phyloP scores from a whole-genome alignment of 164 flowering plant genomes.

The Protea cynaroides region DNA sequence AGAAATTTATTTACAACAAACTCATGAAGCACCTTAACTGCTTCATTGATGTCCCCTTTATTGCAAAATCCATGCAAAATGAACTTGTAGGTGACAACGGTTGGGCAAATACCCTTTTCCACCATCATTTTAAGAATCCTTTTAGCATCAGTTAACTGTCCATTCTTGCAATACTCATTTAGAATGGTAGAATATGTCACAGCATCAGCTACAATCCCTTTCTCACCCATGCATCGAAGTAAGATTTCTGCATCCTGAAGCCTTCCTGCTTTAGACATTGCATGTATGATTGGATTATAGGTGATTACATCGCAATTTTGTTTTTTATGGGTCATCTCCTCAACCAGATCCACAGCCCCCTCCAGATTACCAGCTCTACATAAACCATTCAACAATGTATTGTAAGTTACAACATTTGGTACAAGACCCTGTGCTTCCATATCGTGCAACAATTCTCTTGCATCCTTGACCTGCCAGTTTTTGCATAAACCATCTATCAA shows the following conservation, averaged over 20 bases:
- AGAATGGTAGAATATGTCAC: slow-evolving; percentile 18
- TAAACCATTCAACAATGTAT: slow-evolving; percentile 12
- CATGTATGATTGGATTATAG: slow-evolving; percentile 14
- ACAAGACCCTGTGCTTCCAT: slow-evolving; percentile 11
- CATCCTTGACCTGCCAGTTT: slow-evolving; percentile 11
- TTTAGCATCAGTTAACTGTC: slow-evolving; percentile 13
- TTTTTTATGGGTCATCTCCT: slow-evolving; percentile 7
- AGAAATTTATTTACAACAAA: slow-evolving; percentile 1
- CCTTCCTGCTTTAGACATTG: slow-evolving; percentile 13
- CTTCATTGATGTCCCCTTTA: slow-evolving; percentile 16
- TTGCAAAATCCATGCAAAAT: slow-evolving; percentile 10
- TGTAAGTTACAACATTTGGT: slow-evolving; percentile 19
- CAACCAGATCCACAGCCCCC: slow-evolving; percentile 11
- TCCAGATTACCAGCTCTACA: slow-evolving; percentile 8
- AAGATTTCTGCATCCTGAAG: slow-evolving; percentile 15
- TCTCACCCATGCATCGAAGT: slow-evolving; percentile 10
- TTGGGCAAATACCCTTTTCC: slow-evolving; percentile 15
- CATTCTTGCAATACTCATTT: slow-evolving; percentile 15
- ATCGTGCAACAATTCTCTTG: slow-evolving; percentile 11
- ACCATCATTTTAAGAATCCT: slow-evolving; percentile 10
- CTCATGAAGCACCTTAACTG: slow-evolving; percentile 13
- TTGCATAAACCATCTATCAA: slow-evolving; percentile 23
- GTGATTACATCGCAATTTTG: slow-evolving; percentile 11
- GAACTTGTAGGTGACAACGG: slow-evolving; percentile 9
- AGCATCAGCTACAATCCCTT: slow-evolving; percentile 18